phyloP scores from a whole-genome alignment of 257 asterid species.

The Solanum clarkiae region DNA sequence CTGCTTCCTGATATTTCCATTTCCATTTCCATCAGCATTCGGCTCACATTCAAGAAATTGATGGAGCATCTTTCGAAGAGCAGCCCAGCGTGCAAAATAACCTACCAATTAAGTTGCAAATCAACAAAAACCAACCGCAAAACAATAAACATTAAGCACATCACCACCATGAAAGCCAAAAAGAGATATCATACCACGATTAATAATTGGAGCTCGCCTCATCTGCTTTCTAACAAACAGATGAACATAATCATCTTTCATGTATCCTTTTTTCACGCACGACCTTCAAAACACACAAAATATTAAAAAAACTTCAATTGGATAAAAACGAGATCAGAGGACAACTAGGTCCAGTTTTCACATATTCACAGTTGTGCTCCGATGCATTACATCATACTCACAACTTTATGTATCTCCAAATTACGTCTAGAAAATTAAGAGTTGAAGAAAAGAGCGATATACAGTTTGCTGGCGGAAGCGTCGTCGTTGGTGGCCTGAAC shows the following conservation, averaged over 20 bases:
- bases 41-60: constrained; percentile 60
- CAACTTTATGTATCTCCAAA: background rate
- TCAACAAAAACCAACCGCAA: background rate
- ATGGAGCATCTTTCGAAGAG: constrained; percentile 60
- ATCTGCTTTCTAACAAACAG: constrained; percentile 73
- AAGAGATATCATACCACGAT: constrained; percentile 49
- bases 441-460: background rate
- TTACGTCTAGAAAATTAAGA: background rate
- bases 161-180: background rate
- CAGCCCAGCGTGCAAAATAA: constrained; percentile 92
- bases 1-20: constrained; percentile 53
- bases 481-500: constrained; percentile 98
- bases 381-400: background rate
- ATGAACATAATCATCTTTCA: constrained; percentile 74
- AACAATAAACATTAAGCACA: background rate
- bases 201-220: constrained; percentile 89
- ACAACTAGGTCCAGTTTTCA: background rate
- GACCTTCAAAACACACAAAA: constrained; percentile 34
- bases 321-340: background rate
- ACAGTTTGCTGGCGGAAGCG: constrained; percentile 97
- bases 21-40: constrained; percentile 22
- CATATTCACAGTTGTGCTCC: background rate
- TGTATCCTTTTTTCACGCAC: constrained; percentile 80
- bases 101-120: constrained; percentile 24
- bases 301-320: background rate